Conservation (phyloP, 148 eudicot species). For the Amaranthus cruentus region DNA sequence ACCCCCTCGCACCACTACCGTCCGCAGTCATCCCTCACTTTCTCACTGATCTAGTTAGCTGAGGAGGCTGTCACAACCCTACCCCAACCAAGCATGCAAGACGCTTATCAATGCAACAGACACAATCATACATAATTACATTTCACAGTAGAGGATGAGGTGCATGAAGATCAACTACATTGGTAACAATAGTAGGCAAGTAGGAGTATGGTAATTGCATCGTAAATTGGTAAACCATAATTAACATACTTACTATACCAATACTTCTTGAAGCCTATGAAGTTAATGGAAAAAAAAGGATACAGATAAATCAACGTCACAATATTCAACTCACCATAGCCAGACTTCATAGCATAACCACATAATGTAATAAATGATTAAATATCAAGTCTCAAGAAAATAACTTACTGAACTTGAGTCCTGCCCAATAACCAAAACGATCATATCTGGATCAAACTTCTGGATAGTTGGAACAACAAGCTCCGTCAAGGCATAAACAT, state of each 20-base stretch:
- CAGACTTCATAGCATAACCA: not conserved
- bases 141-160: not conserved
- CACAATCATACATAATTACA: not conserved
- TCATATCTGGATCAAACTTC: constrained; percentile 65
- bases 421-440: constrained; percentile 83
- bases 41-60: too few relatives aligned
- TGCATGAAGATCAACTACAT: not conserved
- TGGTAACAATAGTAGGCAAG: too few relatives aligned
- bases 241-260: not conserved
- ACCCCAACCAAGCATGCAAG: too few relatives aligned
- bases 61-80: too few relatives aligned
- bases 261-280: not conserved
- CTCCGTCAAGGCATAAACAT: constrained; percentile 58
- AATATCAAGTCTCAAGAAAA: not conserved
- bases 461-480: constrained; percentile 71
- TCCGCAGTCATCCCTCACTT: too few relatives aligned
- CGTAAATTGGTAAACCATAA: not conserved
- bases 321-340: not conserved
- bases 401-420: constrained; percentile 49
- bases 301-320: not conserved
- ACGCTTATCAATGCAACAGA: too few relatives aligned
- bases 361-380: not conserved
- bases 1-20: too few relatives aligned
- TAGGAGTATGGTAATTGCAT: too few relatives aligned
- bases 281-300: not conserved